Percentiles rank a stretch among this genome's conserved stretches.
These are phyloP conservation scores for Dendryphion nanum DNA, from an alignment of 2,329 filamentous ascomycete genomes.

Conservation along the genomic window DNA sequence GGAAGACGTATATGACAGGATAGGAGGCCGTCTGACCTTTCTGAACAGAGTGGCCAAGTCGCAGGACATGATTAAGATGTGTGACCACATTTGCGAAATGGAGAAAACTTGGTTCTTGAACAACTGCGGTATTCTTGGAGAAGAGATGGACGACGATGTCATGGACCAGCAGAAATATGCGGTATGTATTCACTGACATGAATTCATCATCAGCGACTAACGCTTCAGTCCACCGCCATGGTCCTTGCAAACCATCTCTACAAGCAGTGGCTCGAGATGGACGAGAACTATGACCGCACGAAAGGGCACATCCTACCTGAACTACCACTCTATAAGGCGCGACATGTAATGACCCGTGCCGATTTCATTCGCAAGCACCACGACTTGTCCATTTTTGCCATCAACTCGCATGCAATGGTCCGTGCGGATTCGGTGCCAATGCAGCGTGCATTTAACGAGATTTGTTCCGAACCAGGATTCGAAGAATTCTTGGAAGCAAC, in stretches of 20 bases:
- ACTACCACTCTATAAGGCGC: slow-evolving; percentile 48
- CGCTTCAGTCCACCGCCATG: slow-evolving; percentile 76
- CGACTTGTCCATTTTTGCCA: slow-evolving; percentile 91
- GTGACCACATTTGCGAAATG: slow-evolving; percentile 66
- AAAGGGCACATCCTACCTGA: slow-evolving; percentile 75
- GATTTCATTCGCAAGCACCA: slow-evolving; percentile 95
- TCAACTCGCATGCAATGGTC: slow-evolving; percentile 82
- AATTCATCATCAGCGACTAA: too few relatives aligned
- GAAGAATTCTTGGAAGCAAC: slow-evolving; percentile 79
- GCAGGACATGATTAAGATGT: slow-evolving; percentile 73
- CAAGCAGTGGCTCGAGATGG: slow-evolving; percentile 69
- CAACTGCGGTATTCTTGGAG: slow-evolving; percentile 72
- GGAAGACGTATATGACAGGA: slow-evolving; percentile 77
- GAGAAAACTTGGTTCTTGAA: slow-evolving; percentile 81
- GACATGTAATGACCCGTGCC: slow-evolving; percentile 87
- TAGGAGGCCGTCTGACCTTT: slow-evolving; percentile 86
- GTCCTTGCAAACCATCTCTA: slow-evolving; percentile 87
- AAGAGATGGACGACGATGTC: slow-evolving; percentile 89
- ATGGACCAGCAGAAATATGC: slow-evolving; percentile 98
- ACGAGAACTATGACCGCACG: slow-evolving; percentile 61
- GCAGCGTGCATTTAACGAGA: slow-evolving; percentile 86
- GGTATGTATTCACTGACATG: slow-evolving; percentile 56
- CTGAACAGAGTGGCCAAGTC: slow-evolving; percentile 89
- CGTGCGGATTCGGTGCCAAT: slow-evolving; percentile 94
- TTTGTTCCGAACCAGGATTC: slow-evolving; percentile 76